Percentiles rank a stretch among this genome's conserved stretches.
Evolutionary conservation across 148 eudicot species (phyloP).

Genomic region (Silene latifolia): DNA sequence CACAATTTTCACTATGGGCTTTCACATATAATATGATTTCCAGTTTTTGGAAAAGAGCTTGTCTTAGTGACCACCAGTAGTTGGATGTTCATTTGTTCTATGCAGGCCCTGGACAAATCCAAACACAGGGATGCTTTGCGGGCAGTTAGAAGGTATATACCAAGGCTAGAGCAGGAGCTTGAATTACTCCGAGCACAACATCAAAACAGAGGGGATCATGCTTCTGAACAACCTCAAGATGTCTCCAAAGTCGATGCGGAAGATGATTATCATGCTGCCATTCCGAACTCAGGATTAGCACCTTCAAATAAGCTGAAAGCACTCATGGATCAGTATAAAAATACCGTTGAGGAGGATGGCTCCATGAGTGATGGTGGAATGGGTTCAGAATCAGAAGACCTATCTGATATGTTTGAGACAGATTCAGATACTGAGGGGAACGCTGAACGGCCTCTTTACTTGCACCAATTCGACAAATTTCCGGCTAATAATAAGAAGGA

Average conservation of each 20-base stretch:
- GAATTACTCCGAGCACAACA: slow-evolving; percentile 56
- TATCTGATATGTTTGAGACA: slow-evolving; percentile 89
- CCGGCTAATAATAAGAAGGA: slow-evolving; percentile 47
- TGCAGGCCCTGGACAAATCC: slow-evolving; percentile 94
- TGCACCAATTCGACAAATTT: slow-evolving; percentile 78
- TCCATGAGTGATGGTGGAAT: slow-evolving; percentile 29
- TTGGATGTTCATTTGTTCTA: neutral
- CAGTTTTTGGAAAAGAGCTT: neutral
- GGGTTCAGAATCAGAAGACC: slow-evolving; percentile 69
- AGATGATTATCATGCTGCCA: slow-evolving; percentile 17
- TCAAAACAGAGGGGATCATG: slow-evolving; percentile 36
- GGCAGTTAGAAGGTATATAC: slow-evolving; percentile 72
- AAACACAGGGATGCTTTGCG: slow-evolving; percentile 68
- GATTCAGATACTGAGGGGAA: slow-evolving; percentile 56
- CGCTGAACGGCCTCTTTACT: slow-evolving; percentile 47
- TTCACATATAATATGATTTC: neutral
- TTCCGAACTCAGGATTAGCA: slow-evolving; percentile 27
- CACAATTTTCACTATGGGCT: too few relatives aligned
- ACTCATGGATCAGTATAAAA: slow-evolving; percentile 43
- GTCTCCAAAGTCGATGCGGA: slow-evolving; percentile 19
- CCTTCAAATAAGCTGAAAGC: slow-evolving; percentile 50
- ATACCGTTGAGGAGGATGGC: slow-evolving; percentile 30
- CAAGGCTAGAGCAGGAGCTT: slow-evolving; percentile 81
- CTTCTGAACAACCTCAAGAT: slow-evolving; percentile 27
- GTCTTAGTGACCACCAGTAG: neutral